A percentile compares a stretch with the other conserved stretches of the same genome.
These are phyloP conservation scores for Pichia insulana DNA, from an alignment of 805 yeast species.

Conservation along the genomic window DNA sequence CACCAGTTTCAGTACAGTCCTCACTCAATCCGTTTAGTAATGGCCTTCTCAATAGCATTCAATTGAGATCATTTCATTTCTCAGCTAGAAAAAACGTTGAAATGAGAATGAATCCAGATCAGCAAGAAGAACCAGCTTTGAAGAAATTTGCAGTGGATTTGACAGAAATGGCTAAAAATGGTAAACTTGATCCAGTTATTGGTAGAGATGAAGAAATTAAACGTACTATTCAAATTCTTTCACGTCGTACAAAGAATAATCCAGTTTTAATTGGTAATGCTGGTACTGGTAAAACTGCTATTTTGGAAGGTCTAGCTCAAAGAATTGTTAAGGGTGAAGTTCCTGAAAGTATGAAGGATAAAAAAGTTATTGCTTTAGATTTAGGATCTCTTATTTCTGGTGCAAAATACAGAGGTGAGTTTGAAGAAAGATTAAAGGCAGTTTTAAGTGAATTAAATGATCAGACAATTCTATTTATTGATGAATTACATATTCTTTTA, in stretches of 20 bases:
- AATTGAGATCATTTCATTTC: conserved; percentile 15
- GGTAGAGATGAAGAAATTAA: conserved; percentile 95
- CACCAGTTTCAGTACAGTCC: no score
- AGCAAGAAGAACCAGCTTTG: conserved; percentile 60
- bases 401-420: conserved; percentile 93
- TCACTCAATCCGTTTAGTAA: no score
- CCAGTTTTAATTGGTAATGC: conserved; percentile 95
- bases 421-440: conserved; percentile 78
- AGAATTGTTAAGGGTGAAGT: conserved; percentile 86
- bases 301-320: conserved; percentile 95
- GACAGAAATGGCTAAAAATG: conserved; percentile 79
- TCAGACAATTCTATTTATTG: conserved; percentile 72
- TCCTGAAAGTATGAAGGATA: conserved; percentile 87
- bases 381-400: conserved; percentile 87
- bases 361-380: conserved; percentile 75
- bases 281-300: conserved; percentile 96
- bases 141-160: conserved; percentile 80
- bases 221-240: conserved; percentile 83
- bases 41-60: not conserved
- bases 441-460: conserved; percentile 80
- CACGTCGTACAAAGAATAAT: conserved; percentile 89
- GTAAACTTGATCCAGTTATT: conserved; percentile 92
- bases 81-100: conserved; percentile 11
- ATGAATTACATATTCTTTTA: conserved; percentile 80
- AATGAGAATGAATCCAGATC: conserved; percentile 27